A percentile compares a stretch with the other conserved stretches of the same genome.
These are phyloP conservation scores for Staphylotrichum tortipilum DNA, from an alignment of 495 filamentous ascomycete genomes.

Conservation along the genomic window DNA sequence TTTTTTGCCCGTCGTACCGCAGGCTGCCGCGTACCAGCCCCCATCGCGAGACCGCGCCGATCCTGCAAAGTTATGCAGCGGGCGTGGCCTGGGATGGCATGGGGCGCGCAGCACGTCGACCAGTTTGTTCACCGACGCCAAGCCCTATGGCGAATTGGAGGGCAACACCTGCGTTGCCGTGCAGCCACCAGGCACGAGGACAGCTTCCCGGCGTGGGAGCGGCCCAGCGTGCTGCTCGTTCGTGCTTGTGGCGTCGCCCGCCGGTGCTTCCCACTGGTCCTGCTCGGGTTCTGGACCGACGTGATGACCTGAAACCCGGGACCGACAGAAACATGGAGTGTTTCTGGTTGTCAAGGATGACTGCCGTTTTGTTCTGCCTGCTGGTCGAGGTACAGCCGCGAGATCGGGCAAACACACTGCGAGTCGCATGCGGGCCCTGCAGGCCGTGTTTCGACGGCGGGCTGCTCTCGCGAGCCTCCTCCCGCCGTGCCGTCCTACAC, in stretches of 20 bases:
- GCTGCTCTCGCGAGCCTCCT: neutral
- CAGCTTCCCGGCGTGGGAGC: neutral
- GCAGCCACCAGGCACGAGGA: slow-evolving; percentile 5
- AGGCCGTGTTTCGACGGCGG: neutral
- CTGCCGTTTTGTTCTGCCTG: neutral
- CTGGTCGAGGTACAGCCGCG: neutral
- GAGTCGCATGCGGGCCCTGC: neutral
- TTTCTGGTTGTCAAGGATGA: neutral
- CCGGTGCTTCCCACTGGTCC: neutral
- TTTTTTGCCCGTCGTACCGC: neutral
- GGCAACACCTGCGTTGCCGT: slow-evolving; percentile 6
- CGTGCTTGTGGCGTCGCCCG: neutral
- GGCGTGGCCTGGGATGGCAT: neutral
- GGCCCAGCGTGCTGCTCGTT: neutral
- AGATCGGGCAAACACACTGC: neutral
- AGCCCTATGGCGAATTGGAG: slow-evolving; percentile 12
- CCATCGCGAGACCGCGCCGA: neutral
- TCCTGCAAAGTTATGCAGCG: neutral
- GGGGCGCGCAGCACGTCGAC: neutral
- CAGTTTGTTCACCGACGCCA: slow-evolving; percentile 10
- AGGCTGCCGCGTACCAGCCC: neutral
- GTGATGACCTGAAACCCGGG: neutral
- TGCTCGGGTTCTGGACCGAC: slow-evolving; percentile 5
- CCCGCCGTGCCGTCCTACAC: neutral
- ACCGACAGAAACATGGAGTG: neutral